Evolutionary conservation across 1,139 yeast species (phyloP), one percentile per base, ranked within the genome.

Genomic region (Wickerhamomyces sp.): DNA sequence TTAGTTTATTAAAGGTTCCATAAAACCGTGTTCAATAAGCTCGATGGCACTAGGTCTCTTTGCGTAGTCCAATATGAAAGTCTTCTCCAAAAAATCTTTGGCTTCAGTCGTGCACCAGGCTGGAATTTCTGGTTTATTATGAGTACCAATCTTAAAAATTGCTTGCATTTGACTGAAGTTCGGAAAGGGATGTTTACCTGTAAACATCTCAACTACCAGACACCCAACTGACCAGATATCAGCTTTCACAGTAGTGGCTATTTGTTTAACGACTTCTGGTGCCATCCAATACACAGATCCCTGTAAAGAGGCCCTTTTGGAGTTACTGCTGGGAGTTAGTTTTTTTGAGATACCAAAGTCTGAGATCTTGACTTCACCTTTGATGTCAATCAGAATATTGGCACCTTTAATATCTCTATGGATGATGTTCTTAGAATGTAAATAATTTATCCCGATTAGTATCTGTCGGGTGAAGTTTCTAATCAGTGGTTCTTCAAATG

Each of bases 271-370:
- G 13, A 91, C 96, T 62, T 91, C 98, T 0, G 98, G 98, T 0
- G 97, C 96, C 98, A 91, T 91, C 98, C 98, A 91, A 60, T 84
- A 91, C 0, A 90, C 95, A 7, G 95, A 87, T 0, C 98, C 98
- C 66, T 90, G 97, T 41, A 91, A 65, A 0, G 96, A 88, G 0
- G 90, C 93, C 41, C 96, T 74, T 55, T 87, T 81, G 37, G 59
- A 56, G 15, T 48, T 44, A n/a, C 45, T 43, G 9, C 45, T 47
- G 8, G 71, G 67, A 0, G 70, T 59, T 6, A 68, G 74, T 58
- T 86, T 85, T 57, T 89, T 87, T 34, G 96, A 86, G 36, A 93
- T 91, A 42, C 98, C 97, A 64, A 91, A 91, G 66, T 91, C 98
- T 38, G 96, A 87, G 49, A 90, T 90, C 63, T 90, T 90, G 13